Percentiles rank a stretch among this genome's conserved stretches.
Evolutionary conservation across 2,329 filamentous ascomycete species (phyloP).

Genomic region (Nemania serpens): DNA sequence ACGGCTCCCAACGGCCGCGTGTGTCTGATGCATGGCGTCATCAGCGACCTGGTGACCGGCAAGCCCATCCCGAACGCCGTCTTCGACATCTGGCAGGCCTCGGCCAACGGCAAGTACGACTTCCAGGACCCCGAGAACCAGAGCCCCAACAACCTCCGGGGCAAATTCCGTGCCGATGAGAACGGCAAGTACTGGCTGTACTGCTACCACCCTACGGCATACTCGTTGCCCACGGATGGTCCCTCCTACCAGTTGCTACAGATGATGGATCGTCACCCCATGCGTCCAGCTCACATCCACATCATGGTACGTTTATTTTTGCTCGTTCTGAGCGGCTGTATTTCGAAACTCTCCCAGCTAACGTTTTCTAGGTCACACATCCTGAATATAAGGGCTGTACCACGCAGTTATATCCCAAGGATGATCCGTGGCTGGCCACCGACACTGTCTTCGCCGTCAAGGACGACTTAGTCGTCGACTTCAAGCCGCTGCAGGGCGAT

Average conservation of each 20-base stretch:
- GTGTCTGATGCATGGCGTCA: slow-evolving; percentile 70
- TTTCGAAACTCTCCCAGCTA: neutral
- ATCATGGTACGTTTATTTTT: slow-evolving; percentile 49
- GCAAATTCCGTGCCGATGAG: slow-evolving; percentile 73
- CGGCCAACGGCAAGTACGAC: slow-evolving; percentile 76
- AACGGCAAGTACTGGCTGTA: slow-evolving; percentile 75
- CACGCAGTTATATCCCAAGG: slow-evolving; percentile 76
- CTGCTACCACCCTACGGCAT: slow-evolving; percentile 75
- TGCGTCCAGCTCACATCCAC: slow-evolving; percentile 56
- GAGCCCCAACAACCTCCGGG: slow-evolving; percentile 73
- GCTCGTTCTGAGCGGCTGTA: too few relatives aligned
- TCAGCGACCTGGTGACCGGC: slow-evolving; percentile 49
- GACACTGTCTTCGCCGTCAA: slow-evolving; percentile 60
- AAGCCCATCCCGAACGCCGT: slow-evolving; percentile 69
- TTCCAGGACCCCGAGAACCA: slow-evolving; percentile 76
- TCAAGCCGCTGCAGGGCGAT: slow-evolving; percentile 48
- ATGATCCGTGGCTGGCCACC: slow-evolving; percentile 64
- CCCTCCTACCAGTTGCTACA: slow-evolving; percentile 49
- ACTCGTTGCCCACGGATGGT: slow-evolving; percentile 70
- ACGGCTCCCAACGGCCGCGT: slow-evolving; percentile 61
- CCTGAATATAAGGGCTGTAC: slow-evolving; percentile 73
- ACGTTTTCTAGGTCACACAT: slow-evolving; percentile 50
- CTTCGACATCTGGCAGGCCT: slow-evolving; percentile 80
- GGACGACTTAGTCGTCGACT: slow-evolving; percentile 56
- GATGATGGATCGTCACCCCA: slow-evolving; percentile 55